These are phyloP conservation scores for Epipyxis sp. DNA, from an alignment of 108 stramenopile species.

Conservation along the genomic window DNA sequence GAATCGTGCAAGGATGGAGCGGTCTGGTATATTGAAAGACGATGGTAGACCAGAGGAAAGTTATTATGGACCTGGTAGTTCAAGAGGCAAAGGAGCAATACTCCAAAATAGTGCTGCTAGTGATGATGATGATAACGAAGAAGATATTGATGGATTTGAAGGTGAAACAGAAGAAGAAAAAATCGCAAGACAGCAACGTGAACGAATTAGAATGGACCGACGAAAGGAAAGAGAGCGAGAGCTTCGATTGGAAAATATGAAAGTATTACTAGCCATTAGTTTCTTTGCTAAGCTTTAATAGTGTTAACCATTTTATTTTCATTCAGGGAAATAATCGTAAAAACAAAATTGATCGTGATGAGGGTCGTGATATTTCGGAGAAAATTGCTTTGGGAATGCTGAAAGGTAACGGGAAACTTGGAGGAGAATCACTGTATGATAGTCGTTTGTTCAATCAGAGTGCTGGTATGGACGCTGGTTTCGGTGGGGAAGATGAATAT, in stretches of 20 bases:
- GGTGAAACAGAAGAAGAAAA: conserved; percentile 66
- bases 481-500: conserved; percentile 97
- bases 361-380: conserved; percentile 92
- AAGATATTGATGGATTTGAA: conserved; percentile 10
- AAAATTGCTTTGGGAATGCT: conserved; percentile 94
- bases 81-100: conserved; percentile 8
- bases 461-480: conserved; percentile 87
- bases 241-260: conserved; percentile 74
- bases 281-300: too few relatives aligned
- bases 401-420: conserved; percentile 68
- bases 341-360: conserved; percentile 69
- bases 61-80: conserved; percentile 37
- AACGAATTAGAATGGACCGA: conserved; percentile 80
- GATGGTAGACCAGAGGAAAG: conserved; percentile 35
- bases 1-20: conserved; percentile 78
- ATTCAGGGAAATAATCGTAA: conserved; percentile 72
- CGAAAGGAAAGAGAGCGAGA: conserved; percentile 87
- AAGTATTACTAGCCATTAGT: too few relatives aligned
- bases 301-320: too few relatives aligned
- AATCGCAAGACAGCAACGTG: conserved; percentile 77
- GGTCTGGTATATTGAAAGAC: conserved; percentile 47
- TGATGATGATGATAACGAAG: conserved; percentile 24
- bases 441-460: conserved; percentile 87
- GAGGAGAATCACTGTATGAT: conserved; percentile 78
- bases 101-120: conserved; percentile 17